Percentiles rank a stretch among this genome's conserved stretches.
These are phyloP conservation scores for Metarhizium robertsii DNA, from an alignment of 2,329 filamentous ascomycete genomes.

Conservation along the genomic window DNA sequence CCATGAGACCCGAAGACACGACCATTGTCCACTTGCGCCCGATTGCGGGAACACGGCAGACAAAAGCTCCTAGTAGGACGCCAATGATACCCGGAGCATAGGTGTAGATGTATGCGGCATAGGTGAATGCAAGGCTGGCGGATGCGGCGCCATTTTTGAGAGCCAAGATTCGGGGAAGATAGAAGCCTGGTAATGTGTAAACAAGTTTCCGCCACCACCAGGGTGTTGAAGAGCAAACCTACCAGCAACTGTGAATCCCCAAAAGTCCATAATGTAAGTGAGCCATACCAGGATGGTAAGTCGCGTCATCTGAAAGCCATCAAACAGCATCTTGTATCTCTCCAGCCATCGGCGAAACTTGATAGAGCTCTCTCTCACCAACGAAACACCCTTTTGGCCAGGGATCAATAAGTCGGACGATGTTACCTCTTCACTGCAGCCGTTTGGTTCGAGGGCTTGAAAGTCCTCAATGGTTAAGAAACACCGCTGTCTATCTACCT, in stretches of 20 bases:
- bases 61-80: constrained; percentile 35
- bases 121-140: constrained; percentile 35
- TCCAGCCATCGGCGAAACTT: constrained; percentile 9
- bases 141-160: constrained; percentile 37
- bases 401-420: not conserved
- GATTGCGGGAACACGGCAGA: constrained; percentile 28
- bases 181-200: constrained; percentile 18
- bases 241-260: constrained; percentile 29
- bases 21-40: constrained; percentile 34
- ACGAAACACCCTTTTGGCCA: too few species aligned
- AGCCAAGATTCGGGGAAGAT: constrained; percentile 39
- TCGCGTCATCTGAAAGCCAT: constrained; percentile 22
- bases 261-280: constrained; percentile 29
- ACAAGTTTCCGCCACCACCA: not conserved
- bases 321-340: constrained; percentile 24
- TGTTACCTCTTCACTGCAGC: not conserved
- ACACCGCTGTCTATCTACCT: constrained; percentile 17
- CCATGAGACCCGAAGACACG: constrained; percentile 34
- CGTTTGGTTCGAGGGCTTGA: constrained; percentile 13
- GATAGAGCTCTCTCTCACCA: not conserved
- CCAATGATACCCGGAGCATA: constrained; percentile 42
- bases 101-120: constrained; percentile 44
- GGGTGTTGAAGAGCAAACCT: not conserved
- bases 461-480: constrained; percentile 28
- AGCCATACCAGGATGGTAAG: constrained; percentile 26